phyloP scores from a whole-genome alignment of 106 monocot genomes.

The Iris macrosiphon region DNA sequence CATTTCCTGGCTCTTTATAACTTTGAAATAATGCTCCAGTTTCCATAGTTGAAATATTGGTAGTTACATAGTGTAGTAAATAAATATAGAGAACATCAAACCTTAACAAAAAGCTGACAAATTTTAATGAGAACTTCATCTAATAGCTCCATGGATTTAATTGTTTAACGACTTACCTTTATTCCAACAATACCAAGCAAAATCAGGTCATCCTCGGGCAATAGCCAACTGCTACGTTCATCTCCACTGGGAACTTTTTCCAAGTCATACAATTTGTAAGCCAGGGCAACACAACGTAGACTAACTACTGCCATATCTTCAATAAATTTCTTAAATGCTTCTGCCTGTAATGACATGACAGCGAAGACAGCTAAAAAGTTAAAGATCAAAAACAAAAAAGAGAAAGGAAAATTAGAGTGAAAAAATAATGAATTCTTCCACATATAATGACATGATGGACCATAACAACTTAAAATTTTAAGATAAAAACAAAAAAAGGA shows the following conservation, averaged over 20 bases:
- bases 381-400: no score
- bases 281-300: constrained; percentile 74
- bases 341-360: constrained; percentile 23
- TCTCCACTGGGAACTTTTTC: constrained; percentile 40
- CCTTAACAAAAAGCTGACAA: no score
- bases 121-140: no score
- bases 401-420: background rate
- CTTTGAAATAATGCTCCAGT: no score
- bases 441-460: background rate
- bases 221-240: constrained; percentile 32
- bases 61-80: no score
- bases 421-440: background rate
- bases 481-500: background rate
- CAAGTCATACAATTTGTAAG: constrained; percentile 33
- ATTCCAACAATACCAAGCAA: constrained; percentile 62
- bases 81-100: no score
- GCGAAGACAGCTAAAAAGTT: background rate
- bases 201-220: constrained; percentile 61
- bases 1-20: no score
- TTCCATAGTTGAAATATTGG: no score
- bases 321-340: constrained; percentile 49
- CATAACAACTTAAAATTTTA: background rate
- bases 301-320: constrained; percentile 64
- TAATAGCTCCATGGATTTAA: no score
- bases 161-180: constrained; percentile 51